Percentiles rank a stretch among this genome's conserved stretches.
These are phyloP conservation scores for Vigna nakashimae DNA, from an alignment of 306 rosid genomes.

Conservation along the genomic window DNA sequence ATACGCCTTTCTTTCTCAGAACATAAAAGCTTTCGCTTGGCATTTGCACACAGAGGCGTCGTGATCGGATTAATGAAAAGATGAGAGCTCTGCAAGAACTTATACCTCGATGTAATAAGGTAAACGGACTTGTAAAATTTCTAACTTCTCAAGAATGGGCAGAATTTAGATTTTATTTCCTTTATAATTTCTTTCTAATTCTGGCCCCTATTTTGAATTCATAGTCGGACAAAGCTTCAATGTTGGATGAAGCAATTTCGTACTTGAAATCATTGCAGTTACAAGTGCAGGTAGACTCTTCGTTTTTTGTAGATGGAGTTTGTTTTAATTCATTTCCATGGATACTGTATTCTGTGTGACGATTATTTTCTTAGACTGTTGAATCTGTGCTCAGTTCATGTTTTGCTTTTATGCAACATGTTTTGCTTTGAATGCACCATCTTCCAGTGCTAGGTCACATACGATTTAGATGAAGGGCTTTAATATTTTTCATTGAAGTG, in stretches of 20 bases:
- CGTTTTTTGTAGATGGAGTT: constrained; percentile 7
- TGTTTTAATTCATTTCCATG: constrained; percentile 1
- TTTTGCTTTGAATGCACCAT: constrained; percentile 3
- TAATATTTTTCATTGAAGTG: not conserved
- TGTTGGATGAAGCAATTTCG: constrained; percentile 96
- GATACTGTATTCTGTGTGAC: not conserved
- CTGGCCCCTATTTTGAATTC: constrained; percentile 37
- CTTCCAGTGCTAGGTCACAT: not conserved
- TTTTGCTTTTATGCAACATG: not conserved
- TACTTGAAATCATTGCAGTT: constrained; percentile 88
- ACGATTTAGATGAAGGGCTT: too few relatives aligned
- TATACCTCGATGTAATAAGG: constrained; percentile 93
- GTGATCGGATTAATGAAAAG: constrained; percentile 97
- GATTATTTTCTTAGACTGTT: not conserved
- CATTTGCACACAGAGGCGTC: constrained; percentile 73
- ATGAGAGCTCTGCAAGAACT: constrained; percentile 95
- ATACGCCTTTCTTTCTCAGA: constrained; percentile 16
- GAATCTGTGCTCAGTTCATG: constrained; percentile 1
- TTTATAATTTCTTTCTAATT: constrained; percentile 20
- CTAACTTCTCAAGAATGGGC: not conserved
- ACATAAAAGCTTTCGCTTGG: constrained; percentile 31
- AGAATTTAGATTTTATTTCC: constrained; percentile 31
- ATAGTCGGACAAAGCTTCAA: constrained; percentile 94
- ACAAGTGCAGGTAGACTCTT: constrained; percentile 82
- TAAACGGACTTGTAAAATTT: constrained; percentile 37